Evolutionary conservation across 768 basidiomycete genomes (phyloP), one percentile per base, ranked within the genome.

Genomic region (Auricularia cornea): DNA sequence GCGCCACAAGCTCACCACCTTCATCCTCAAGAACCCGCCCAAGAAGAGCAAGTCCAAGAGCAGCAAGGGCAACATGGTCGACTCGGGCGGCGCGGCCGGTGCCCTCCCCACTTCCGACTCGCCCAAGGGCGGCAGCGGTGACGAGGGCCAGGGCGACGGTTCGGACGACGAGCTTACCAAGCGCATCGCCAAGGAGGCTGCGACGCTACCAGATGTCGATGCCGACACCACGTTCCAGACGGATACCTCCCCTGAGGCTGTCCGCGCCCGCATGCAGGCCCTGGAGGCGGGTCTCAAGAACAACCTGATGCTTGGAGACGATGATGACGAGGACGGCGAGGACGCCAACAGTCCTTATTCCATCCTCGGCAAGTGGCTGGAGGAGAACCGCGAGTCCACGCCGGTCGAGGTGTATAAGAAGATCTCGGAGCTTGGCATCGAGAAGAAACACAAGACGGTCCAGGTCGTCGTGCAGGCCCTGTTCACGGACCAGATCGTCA

Each of bases 21-120:
- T 92, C 81, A 97, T 99, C 73, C 71, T 98, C 71, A 97, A 95
- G 81, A 99, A 99, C 75, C 97, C 97, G 51, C 96, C 95, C 60
- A 89, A 90, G 79, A 91, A 88, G 70, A 80, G 84, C 61, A 90
- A 87, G 78, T 75, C 72, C 71, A 83, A 81, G 70, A 76, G 75
- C 57, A 76, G 75, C 31, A 79, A 77, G 72, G 80, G 79, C 56
- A 85, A 83, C 30, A 31, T 26, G 70, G 83, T 80, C 63, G 85
- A 81, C 69, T 85, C 81, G 59, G 78, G 78, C 48, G 74, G 71
- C 32, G 81, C 78, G 59, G 83, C 77, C 59, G 83, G 76, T 65
- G 79, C 80, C 64, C 67, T 64, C 65, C 68, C 66, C 40, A 62
- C 65, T 48, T 79, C 78, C 38, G 67, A 70, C 61, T 57, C 74